Evolutionary conservation across 768 basidiomycete genomes (phyloP), one percentile per base, ranked within the genome.

Genomic region (Mycena alexandri): DNA sequence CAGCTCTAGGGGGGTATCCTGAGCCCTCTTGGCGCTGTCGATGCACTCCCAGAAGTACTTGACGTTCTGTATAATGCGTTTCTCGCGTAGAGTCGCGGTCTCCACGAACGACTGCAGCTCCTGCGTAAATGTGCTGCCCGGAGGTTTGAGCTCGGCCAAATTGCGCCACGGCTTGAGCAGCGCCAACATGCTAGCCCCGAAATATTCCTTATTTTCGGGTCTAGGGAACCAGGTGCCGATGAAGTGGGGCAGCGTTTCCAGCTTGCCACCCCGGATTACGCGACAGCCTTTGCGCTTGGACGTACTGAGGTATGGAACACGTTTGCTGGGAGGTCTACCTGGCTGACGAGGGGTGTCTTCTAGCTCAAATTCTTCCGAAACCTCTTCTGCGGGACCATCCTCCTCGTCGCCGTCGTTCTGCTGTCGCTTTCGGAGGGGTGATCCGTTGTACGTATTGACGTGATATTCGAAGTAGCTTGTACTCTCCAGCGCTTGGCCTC

Each of bases 181-280:
- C 0, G 47, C 22, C 7, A 48, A 9, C 12, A 48, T 48, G 13
- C 21, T 48, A 0, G 47, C 47, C 3, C 22, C 10, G 21, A 25
- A 48, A n/a, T 48, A 48, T 14, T 48, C 22, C 21, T 9, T 13
- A 21, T 48, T 25, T 1, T 25, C 47, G 8, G 11, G 21, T 2
- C 5, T 9, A 2, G 47, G 47, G 12, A 48, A 48, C 47, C 47
- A 81, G 0, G 55, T 71, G 0, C 84, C 84, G 14, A 83, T 69
- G 57, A 85, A 76, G 38, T 81, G 78, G 0, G 80, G 79, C 0
- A 83, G 43, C 0, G 61, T 82, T 11, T 77, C 74, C 53, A 84
- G 82, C 0, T 72, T 66, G 1, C 5, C 0, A 3, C 51, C 36
- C 0, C 74, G 73, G 1, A 73, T 24, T 2, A 80, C 58, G 0